phyloP scores from a whole-genome alignment of 2,329 filamentous ascomycete genomes.

The Pseudonectria buxi region DNA sequence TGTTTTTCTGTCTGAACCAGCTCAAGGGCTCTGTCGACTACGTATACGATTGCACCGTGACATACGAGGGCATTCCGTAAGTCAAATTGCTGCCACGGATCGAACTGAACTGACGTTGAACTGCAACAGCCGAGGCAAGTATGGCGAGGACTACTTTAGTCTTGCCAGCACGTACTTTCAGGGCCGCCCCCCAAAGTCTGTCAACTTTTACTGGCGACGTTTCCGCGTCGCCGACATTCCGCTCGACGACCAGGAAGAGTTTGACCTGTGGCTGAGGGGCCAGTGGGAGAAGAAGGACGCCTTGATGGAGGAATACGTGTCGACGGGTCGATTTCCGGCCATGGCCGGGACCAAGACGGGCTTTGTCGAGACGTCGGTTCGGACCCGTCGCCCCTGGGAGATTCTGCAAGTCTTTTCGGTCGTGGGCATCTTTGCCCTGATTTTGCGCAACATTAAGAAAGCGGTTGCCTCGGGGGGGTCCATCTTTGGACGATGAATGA shows the following conservation, averaged over 20 bases:
- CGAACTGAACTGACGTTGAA: conserved; percentile 10
- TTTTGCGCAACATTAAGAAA: conserved; percentile 34
- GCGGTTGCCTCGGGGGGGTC: conserved; percentile 15
- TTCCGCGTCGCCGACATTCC: conserved; percentile 78
- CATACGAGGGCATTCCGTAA: conserved; percentile 89
- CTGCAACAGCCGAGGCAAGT: conserved; percentile 59
- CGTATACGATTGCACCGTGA: conserved; percentile 89
- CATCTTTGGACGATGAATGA: conserved; percentile 16
- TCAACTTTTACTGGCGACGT: conserved; percentile 94
- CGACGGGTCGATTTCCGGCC: conserved; percentile 72
- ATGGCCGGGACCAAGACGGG: conserved; percentile 44
- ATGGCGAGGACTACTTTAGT: conserved; percentile 86
- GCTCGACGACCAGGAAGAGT: conserved; percentile 63
- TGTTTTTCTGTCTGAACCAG: conserved; percentile 72
- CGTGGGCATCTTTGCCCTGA: conserved; percentile 36
- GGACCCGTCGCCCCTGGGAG: conserved; percentile 47
- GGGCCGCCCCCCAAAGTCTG: conserved; percentile 83
- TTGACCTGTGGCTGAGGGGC: conserved; percentile 77
- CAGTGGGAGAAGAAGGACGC: conserved; percentile 91
- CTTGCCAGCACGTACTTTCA: conserved; percentile 82
- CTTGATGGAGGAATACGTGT: conserved; percentile 74
- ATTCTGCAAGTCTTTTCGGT: conserved; percentile 49
- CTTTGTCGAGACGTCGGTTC: conserved; percentile 53
- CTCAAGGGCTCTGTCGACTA: conserved; percentile 69
- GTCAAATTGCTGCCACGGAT: conserved; percentile 31